Percentiles rank a stretch among this genome's conserved stretches.
phyloP scores from a whole-genome alignment of 768 basidiomycete species.

The Naganishia randhawae region DNA sequence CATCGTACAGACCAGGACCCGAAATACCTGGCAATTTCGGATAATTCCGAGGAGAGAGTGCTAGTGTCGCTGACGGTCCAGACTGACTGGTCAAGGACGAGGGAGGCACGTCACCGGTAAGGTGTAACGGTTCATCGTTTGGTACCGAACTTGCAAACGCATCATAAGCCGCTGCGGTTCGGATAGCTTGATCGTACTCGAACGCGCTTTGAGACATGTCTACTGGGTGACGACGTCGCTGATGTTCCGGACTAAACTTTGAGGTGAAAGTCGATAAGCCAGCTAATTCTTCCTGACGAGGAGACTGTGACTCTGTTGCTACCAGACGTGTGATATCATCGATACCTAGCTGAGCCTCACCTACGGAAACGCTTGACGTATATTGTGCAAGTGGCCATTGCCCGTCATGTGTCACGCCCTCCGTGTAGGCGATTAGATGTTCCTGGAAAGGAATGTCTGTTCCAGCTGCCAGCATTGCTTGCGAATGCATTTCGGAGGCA shows the following conservation, averaged over 20 bases:
- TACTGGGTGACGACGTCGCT: neutral
- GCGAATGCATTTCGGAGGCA: conserved; percentile 50
- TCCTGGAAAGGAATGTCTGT: conserved; percentile 27
- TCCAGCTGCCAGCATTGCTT: conserved; percentile 37
- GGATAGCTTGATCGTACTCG: conserved; percentile 39
- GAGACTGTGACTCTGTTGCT: neutral
- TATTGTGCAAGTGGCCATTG: conserved; percentile 6
- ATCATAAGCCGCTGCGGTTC: conserved; percentile 41
- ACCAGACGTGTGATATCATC: neutral
- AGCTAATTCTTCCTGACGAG: conserved; percentile 5
- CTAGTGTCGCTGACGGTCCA: conserved; percentile 19
- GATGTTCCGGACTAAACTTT: conserved; percentile 13
- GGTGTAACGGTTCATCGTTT: conserved; percentile 23
- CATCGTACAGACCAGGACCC: conserved; percentile 43
- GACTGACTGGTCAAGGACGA: conserved; percentile 26
- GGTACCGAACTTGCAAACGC: conserved; percentile 37
- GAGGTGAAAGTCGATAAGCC: conserved; percentile 16
- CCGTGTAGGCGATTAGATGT: conserved; percentile 11
- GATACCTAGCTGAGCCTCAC: neutral
- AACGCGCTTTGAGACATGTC: conserved; percentile 22
- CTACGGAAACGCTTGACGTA: neutral
- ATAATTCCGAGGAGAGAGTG: conserved; percentile 13
- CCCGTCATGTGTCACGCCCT: neutral
- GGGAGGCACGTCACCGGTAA: conserved; percentile 10
- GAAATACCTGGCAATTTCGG: conserved; percentile 42